Evolutionary conservation across 352 stramenopile species (phyloP).

Genomic region (Pythium phragmiticola): DNA sequence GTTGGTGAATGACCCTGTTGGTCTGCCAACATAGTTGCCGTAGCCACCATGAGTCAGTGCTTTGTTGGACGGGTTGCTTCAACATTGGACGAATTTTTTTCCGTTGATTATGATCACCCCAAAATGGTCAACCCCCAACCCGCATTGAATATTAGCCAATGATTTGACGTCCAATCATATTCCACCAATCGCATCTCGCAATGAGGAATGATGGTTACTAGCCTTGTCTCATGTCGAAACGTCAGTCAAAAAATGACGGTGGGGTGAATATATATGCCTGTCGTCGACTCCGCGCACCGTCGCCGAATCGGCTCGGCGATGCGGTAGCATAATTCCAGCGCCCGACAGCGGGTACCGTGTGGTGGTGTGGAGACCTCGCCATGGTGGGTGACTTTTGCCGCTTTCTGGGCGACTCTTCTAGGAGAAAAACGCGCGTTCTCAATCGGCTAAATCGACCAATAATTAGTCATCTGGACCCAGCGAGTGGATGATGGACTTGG

Average conservation of each 20-base stretch:
- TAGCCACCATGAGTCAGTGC: neutral
- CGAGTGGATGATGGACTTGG: no score
- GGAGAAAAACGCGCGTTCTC: neutral
- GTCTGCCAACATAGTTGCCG: neutral
- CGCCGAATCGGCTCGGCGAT: neutral
- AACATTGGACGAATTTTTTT: neutral
- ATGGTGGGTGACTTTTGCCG: neutral
- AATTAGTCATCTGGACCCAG: no score
- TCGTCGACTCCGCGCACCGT: neutral
- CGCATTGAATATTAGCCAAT: neutral
- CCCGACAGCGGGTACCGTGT: neutral
- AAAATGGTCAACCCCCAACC: neutral
- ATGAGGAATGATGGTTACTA: neutral
- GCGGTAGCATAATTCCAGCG: neutral
- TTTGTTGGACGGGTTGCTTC: slow-evolving; percentile 1
- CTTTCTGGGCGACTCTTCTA: neutral
- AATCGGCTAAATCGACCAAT: no score
- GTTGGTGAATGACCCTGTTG: neutral
- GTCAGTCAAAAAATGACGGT: neutral
- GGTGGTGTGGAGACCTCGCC: neutral
- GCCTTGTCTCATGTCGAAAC: neutral
- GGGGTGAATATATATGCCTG: neutral
- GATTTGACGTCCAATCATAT: neutral
- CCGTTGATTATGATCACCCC: neutral
- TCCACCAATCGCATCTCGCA: neutral